Evolutionary conservation across 2,329 filamentous ascomycete genomes (phyloP).

Genomic region (Paecilomyces niveus): DNA sequence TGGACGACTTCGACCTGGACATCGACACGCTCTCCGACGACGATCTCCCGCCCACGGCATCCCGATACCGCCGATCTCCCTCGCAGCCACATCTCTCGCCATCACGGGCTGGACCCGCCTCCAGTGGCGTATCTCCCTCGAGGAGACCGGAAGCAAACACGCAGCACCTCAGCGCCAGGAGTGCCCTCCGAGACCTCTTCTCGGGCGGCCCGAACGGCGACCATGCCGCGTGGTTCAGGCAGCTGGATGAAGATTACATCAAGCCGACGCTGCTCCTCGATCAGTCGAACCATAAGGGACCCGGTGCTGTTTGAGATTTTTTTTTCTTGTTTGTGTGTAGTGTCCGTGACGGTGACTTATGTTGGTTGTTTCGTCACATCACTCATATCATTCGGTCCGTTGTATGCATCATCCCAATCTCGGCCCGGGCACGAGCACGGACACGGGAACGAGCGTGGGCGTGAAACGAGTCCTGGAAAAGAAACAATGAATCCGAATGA

Average conservation of each 20-base stretch:
- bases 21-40: slow-evolving; percentile 44
- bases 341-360: background rate
- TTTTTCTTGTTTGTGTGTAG: slow-evolving; percentile 2
- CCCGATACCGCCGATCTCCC: slow-evolving; percentile 27
- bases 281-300: slow-evolving; percentile 44
- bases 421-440: background rate
- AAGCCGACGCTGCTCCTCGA: slow-evolving; percentile 86
- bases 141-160: slow-evolving; percentile 15
- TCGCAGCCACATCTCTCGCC: slow-evolving; percentile 23
- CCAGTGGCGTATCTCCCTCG: slow-evolving; percentile 19
- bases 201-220: slow-evolving; percentile 67
- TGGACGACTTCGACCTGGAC: slow-evolving; percentile 33
- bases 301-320: slow-evolving; percentile 27
- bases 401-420: too few species aligned
- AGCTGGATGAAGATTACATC: slow-evolving; percentile 92
- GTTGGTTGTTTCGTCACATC: background rate
- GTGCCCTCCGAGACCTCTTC: slow-evolving; percentile 72
- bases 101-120: slow-evolving; percentile 10
- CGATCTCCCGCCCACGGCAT: slow-evolving; percentile 50
- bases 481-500: background rate
- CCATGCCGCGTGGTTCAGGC: slow-evolving; percentile 80
- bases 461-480: too few species aligned
- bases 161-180: slow-evolving; percentile 59
- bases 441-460: background rate
- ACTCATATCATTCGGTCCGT: background rate